Evolutionary conservation across 805 yeast species (phyloP).

Genomic region (Candida coquimbonensis): DNA sequence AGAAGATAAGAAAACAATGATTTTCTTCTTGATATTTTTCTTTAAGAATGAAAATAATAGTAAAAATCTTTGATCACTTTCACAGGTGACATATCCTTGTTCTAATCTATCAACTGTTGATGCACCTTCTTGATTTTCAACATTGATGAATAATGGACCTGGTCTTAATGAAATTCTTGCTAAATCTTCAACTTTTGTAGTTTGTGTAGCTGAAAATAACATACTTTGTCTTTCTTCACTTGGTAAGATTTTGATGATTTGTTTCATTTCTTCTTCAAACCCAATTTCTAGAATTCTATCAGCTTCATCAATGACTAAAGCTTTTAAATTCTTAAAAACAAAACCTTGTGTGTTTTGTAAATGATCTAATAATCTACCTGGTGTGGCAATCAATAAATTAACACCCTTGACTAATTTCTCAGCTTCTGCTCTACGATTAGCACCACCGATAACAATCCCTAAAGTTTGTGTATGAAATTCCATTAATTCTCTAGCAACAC

Average conservation of each 20-base stretch:
- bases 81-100: constrained; percentile 98
- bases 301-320: constrained; percentile 94
- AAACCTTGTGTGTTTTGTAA: constrained; percentile 92
- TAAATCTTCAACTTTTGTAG: constrained; percentile 96
- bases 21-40: constrained; percentile 84
- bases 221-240: constrained; percentile 90
- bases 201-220: constrained; percentile 99
- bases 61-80: constrained; percentile 88
- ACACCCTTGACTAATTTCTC: constrained; percentile 93
- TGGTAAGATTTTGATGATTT: constrained; percentile 89
- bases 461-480: constrained; percentile 78
- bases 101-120: constrained; percentile 96
- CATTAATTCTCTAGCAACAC: constrained; percentile 94
- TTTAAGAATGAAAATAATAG: constrained; percentile 88
- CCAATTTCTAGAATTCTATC: constrained; percentile 97
- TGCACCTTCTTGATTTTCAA: constrained; percentile 71
- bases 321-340: constrained; percentile 89
- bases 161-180: constrained; percentile 93
- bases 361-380: constrained; percentile 95
- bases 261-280: constrained; percentile 98
- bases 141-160: constrained; percentile 92
- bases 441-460: constrained; percentile 98
- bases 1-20: constrained; percentile 91
- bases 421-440: constrained; percentile 95
- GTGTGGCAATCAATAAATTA: constrained; percentile 90